Conservation (phyloP, 768 basidiomycete genomes). For the Tulasnella sp. region DNA sequence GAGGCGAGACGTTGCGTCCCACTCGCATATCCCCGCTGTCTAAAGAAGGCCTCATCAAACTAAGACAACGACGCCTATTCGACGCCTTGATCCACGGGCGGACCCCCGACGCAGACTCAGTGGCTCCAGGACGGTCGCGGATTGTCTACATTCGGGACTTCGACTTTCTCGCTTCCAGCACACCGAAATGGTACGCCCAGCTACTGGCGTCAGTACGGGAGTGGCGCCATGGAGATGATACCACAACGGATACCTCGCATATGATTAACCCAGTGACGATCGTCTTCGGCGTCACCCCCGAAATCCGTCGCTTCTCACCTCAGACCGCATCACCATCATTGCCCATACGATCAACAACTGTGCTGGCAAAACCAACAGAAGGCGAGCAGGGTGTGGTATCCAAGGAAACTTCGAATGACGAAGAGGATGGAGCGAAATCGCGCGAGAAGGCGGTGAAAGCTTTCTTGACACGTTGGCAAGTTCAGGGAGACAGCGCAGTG, state of each 20-base stretch:
- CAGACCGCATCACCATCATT: not conserved
- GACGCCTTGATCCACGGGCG: slow-evolving; percentile 64
- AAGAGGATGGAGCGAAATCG: not conserved
- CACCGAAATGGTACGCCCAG: slow-evolving; percentile 69
- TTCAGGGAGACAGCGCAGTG: not conserved
- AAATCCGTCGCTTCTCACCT: slow-evolving; percentile 22
- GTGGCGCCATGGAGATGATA: slow-evolving; percentile 45
- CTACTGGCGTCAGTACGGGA: slow-evolving; percentile 69
- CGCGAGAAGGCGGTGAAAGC: not conserved
- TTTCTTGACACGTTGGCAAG: slow-evolving; percentile 3
- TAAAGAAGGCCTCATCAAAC: not conserved
- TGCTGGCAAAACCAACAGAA: not conserved
- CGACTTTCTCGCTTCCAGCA: slow-evolving; percentile 58
- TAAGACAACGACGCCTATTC: slow-evolving; percentile 52
- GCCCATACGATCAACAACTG: not conserved
- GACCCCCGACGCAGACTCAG: not conserved
- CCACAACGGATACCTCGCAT: not conserved
- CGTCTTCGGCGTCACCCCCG: slow-evolving; percentile 77
- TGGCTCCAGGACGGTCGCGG: slow-evolving; percentile 32
- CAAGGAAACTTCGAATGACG: not conserved
- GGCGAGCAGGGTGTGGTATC: not conserved
- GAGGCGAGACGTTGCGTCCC: not conserved
- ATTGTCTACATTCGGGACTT: slow-evolving; percentile 81
- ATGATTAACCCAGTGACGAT: slow-evolving; percentile 46
- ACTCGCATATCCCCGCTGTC: not conserved